These are phyloP conservation scores for Boletus speciosus DNA, from an alignment of 768 basidiomycete genomes.

Conservation along the genomic window DNA sequence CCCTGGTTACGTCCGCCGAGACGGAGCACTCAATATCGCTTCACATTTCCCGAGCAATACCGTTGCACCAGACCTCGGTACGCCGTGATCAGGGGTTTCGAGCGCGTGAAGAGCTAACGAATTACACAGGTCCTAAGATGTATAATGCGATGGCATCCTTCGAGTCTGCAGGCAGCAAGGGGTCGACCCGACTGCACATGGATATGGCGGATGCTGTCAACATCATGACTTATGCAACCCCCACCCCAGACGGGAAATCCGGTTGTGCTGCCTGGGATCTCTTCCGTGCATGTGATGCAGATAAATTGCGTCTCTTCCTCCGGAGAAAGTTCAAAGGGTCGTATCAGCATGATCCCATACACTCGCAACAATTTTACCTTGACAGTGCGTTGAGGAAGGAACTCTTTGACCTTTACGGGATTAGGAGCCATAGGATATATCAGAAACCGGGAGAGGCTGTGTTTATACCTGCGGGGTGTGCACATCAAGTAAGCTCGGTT, in stretches of 20 bases:
- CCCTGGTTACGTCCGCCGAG: conserved; percentile 85
- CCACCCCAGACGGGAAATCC: conserved; percentile 51
- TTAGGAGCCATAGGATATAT: conserved; percentile 80
- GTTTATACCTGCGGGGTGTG: conserved; percentile 93
- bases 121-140: conserved; percentile 79
- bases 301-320: conserved; percentile 73
- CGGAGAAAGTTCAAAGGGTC: conserved; percentile 55
- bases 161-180: conserved; percentile 65
- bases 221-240: conserved; percentile 75
- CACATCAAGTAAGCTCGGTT: conserved; percentile 65
- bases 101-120: conserved; percentile 3
- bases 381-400: conserved; percentile 64
- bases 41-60: conserved; percentile 84
- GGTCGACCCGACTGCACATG: conserved; percentile 89
- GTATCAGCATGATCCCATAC: conserved; percentile 78
- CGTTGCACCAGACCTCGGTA: conserved; percentile 76
- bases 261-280: conserved; percentile 94
- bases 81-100: conserved; percentile 12
- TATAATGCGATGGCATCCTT: conserved; percentile 84
- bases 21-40: conserved; percentile 84
- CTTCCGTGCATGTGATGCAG: conserved; percentile 76
- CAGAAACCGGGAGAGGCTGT: conserved; percentile 91
- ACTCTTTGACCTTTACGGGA: conserved; percentile 62
- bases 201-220: conserved; percentile 94
- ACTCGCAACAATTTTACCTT: conserved; percentile 85